Percentiles rank a stretch among this genome's conserved stretches.
These are phyloP conservation scores for Candida multigemmis DNA, from an alignment of 805 yeast species.

Conservation along the genomic window DNA sequence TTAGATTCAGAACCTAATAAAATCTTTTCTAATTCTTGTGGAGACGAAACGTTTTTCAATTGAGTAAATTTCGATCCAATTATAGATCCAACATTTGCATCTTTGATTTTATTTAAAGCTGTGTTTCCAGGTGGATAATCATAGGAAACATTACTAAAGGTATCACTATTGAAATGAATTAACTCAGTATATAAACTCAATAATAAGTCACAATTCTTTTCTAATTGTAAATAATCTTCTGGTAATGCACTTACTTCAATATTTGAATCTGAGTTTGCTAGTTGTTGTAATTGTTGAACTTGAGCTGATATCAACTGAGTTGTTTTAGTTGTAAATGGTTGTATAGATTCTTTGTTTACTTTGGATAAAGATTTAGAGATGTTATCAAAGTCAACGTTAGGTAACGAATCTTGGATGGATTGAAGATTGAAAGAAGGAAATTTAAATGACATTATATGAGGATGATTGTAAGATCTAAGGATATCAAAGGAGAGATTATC, in stretches of 20 bases:
- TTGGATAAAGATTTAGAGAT: constrained; percentile 28
- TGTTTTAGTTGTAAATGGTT: constrained; percentile 54
- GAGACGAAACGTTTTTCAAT: constrained; percentile 53
- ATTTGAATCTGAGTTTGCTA: constrained; percentile 25
- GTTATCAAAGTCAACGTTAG: constrained; percentile 28
- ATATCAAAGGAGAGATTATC: background rate
- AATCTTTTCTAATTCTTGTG: constrained; percentile 57
- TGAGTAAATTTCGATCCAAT: constrained; percentile 48
- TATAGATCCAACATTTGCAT: constrained; percentile 55
- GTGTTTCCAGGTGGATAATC: constrained; percentile 68
- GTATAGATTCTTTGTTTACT: constrained; percentile 35
- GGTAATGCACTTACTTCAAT: constrained; percentile 69
- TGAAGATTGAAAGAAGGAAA: constrained; percentile 28
- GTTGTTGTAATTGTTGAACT: constrained; percentile 43
- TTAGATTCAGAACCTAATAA: constrained; percentile 26
- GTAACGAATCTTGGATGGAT: constrained; percentile 32
- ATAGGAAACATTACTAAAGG: constrained; percentile 67
- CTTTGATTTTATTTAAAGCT: constrained; percentile 45
- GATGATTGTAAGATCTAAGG: background rate
- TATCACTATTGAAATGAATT: constrained; percentile 34
- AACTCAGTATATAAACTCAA: constrained; percentile 49
- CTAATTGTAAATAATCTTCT: constrained; percentile 59
- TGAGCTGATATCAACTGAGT: constrained; percentile 51
- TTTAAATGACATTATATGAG: constrained; percentile 24
- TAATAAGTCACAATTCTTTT: constrained; percentile 56